These are phyloP conservation scores for Blastobotrys apis DNA, from an alignment of 1,139 yeast species.

Conservation along the genomic window DNA sequence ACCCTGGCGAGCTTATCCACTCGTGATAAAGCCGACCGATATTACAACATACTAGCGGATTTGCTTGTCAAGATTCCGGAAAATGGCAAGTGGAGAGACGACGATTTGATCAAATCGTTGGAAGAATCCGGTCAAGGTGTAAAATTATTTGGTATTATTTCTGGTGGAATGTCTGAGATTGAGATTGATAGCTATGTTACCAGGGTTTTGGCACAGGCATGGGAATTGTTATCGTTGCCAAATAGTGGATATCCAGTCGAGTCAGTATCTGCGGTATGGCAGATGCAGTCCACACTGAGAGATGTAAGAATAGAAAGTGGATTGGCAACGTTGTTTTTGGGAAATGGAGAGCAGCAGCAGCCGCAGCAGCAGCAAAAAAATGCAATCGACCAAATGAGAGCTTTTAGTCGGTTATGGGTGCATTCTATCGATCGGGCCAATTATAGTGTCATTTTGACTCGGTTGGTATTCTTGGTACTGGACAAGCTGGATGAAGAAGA, in stretches of 20 bases:
- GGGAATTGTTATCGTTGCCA: conserved; percentile 10
- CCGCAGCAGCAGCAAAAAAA: no score
- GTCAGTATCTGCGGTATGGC: conserved; percentile 47
- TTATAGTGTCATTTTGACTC: conserved; percentile 46
- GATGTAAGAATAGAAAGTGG: conserved; percentile 38
- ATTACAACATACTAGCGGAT: conserved; percentile 38
- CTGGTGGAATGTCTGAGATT: conserved; percentile 1
- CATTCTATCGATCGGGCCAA: conserved; percentile 39
- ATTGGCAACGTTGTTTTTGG: conserved; percentile 31
- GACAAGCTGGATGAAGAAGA: conserved; percentile 52
- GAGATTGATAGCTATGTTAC: conserved; percentile 25
- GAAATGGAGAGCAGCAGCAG: conserved; percentile 13
- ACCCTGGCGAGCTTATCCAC: not conserved
- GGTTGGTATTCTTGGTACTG: conserved; percentile 64
- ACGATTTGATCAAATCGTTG: conserved; percentile 37
- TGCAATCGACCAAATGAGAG: conserved; percentile 20
- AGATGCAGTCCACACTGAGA: conserved; percentile 33
- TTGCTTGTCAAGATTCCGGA: conserved; percentile 49
- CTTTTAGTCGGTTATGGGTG: conserved; percentile 42
- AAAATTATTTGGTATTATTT: conserved; percentile 6
- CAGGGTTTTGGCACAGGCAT: conserved; percentile 14
- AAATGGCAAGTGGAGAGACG: conserved; percentile 34
- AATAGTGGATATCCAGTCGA: conserved; percentile 47
- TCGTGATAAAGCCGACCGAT: not conserved
- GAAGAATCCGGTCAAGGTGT: conserved; percentile 8